Evolutionary conservation across 2,329 filamentous ascomycete genomes (phyloP), one percentile per base, ranked within the genome.

Genomic region (Paraconiothyrium sp.): DNA sequence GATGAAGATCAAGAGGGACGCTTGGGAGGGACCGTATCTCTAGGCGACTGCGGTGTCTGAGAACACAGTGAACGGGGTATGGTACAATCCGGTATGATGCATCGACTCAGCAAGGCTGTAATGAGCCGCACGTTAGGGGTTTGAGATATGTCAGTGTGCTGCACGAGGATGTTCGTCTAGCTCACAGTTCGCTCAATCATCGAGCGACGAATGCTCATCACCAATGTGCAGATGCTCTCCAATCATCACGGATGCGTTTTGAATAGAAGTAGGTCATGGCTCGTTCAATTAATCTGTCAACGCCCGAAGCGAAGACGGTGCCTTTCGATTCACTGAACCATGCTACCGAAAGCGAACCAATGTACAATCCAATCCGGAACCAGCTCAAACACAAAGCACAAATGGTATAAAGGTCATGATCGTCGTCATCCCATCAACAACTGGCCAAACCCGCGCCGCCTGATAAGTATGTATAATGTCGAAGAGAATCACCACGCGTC

Each of bases 1-100:
- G 63, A 91, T 97, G 80, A 91, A 90, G 72, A 85, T 97, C 65
- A 85, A 88, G 60, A 85, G 94, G 62, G 93, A 97, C 67, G 87
- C 85, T 22, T 98, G 93, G 91, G 72, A 73, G 20, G 72, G 71
- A 2, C 76, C 76, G 49, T 67, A 69, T 51, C 47, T 54, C 8
- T 50, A 54, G 52, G 30, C n/a, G 30, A 9, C 16, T 54, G 52
- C 56, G 44, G 48, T 56, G 68, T 41, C 34, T 20, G 16, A 35
- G 32, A n/a, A 11, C 22, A 43, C 16, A 20, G 20, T 44, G 4
- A 6, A 1, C 46, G 13, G 14, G 24, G 30, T 48, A 48, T 30
- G 14, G 8, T 9, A 48, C 13, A 32, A 30, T 14, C 3, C 30
- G 10, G 20, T 20, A 11, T 24, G n/a, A 46, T 7, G 7, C 8